phyloP scores from a whole-genome alignment of 1,284 basidiomycete genomes.

The Ustilago sp. region DNA sequence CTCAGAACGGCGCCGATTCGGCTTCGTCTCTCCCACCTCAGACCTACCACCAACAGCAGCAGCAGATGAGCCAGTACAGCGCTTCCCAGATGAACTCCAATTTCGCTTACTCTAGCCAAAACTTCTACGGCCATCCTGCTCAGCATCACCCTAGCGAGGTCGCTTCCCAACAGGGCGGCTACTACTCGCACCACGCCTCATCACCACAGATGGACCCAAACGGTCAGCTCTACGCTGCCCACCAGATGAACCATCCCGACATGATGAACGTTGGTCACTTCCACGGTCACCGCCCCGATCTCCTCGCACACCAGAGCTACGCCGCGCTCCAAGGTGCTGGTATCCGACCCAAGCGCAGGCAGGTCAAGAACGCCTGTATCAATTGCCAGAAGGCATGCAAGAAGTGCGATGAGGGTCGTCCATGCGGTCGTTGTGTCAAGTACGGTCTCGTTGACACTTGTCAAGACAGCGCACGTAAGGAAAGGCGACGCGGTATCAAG shows the following conservation, averaged over 20 bases:
- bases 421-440: conserved; percentile 85
- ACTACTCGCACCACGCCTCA: conserved; percentile 43
- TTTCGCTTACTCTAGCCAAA: conserved; percentile 38
- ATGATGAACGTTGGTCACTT: conserved; percentile 38
- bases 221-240: conserved; percentile 42
- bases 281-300: conserved; percentile 35
- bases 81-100: conserved; percentile 36
- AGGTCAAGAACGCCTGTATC: conserved; percentile 90
- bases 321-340: conserved; percentile 34
- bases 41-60: conserved; percentile 34
- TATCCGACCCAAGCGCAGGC: conserved; percentile 76
- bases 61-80: conserved; percentile 45
- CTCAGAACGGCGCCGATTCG: conserved; percentile 32
- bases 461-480: conserved; percentile 83
- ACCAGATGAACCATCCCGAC: conserved; percentile 51
- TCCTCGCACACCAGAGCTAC: conserved; percentile 39
- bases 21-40: conserved; percentile 28
- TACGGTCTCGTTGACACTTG: conserved; percentile 84
- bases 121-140: conserved; percentile 43
- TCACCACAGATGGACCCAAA: conserved; percentile 51
- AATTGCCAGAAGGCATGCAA: conserved; percentile 90
- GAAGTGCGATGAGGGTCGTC: conserved; percentile 87
- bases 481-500: conserved; percentile 85
- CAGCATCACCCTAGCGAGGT: conserved; percentile 40
- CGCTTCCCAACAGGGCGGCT: conserved; percentile 37